phyloP scores from a whole-genome alignment of 1,139 yeast species.

The Lodderomyces margitis region DNA sequence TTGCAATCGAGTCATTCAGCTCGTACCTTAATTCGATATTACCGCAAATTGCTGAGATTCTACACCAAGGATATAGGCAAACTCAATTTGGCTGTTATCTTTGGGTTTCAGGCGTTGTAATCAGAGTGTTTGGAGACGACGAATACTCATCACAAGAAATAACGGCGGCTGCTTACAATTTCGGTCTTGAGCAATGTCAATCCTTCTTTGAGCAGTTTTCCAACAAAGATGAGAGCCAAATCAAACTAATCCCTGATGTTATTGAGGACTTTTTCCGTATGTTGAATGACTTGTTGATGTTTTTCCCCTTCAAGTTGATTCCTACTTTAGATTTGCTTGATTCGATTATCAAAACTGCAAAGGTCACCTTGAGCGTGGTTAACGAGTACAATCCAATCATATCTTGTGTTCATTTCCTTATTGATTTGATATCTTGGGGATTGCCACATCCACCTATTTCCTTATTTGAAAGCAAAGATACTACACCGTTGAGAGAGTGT shows the following conservation, averaged over 20 bases:
- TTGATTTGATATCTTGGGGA: conserved; percentile 84
- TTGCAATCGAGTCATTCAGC: conserved; percentile 65
- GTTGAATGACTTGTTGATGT: conserved; percentile 77
- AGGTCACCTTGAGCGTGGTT: conserved; percentile 50
- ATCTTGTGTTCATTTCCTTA: conserved; percentile 69
- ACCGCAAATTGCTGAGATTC: conserved; percentile 58
- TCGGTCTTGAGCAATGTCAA: conserved; percentile 47
- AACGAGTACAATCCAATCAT: conserved; percentile 73
- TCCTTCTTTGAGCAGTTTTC: conserved; percentile 38
- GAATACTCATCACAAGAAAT: conserved; percentile 32
- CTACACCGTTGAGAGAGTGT: conserved; percentile 44
- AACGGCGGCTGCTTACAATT: conserved; percentile 44
- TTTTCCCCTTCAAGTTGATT: conserved; percentile 67
- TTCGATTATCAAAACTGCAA: conserved; percentile 59
- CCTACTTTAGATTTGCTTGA: conserved; percentile 53
- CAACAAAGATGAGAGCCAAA: conserved; percentile 23
- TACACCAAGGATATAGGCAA: conserved; percentile 65
- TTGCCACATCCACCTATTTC: conserved; percentile 78
- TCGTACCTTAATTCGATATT: conserved; percentile 63
- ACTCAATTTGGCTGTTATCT: conserved; percentile 79
- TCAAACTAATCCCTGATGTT: conserved; percentile 62
- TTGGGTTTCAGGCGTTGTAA: conserved; percentile 85
- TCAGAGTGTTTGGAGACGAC: conserved; percentile 76
- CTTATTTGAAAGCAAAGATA: conserved; percentile 48
- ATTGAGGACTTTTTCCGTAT: conserved; percentile 88